These are phyloP conservation scores for Penicillium sp. DNA, from an alignment of 2,329 filamentous ascomycete species.

Conservation along the genomic window DNA sequence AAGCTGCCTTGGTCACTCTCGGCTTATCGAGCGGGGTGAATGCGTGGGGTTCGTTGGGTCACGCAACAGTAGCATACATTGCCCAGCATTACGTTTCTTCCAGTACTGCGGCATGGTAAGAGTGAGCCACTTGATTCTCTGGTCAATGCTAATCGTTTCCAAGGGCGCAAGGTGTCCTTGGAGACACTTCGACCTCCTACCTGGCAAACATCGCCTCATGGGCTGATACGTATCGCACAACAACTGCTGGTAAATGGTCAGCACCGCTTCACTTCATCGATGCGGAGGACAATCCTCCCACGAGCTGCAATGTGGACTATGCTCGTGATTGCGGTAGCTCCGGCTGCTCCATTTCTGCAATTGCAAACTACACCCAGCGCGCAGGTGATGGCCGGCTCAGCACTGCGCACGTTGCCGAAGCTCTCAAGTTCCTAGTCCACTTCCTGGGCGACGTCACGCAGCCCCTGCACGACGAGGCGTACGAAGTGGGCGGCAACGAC, in stretches of 20 bases:
- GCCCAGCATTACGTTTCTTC: constrained; percentile 54
- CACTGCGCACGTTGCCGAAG: constrained; percentile 48
- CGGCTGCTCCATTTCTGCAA: constrained; percentile 58
- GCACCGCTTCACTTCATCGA: constrained; percentile 57
- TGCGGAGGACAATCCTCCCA: constrained; percentile 53
- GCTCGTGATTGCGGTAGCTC: constrained; percentile 55
- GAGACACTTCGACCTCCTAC: constrained; percentile 50
- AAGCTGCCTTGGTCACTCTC: constrained; percentile 15
- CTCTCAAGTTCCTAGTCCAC: constrained; percentile 55
- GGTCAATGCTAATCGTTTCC: constrained; percentile 1
- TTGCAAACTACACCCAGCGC: constrained; percentile 53
- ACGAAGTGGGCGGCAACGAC: constrained; percentile 68
- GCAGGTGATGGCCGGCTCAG: constrained; percentile 22
- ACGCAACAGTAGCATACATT: constrained; percentile 59
- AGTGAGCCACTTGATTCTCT: background rate
- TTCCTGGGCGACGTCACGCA: constrained; percentile 73
- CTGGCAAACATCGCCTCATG: constrained; percentile 58
- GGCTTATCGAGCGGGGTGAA: constrained; percentile 20
- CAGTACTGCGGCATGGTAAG: constrained; percentile 48
- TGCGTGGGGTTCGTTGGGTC: constrained; percentile 59
- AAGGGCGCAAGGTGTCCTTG: constrained; percentile 47
- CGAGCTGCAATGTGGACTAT: constrained; percentile 53
- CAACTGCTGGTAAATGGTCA: constrained; percentile 52
- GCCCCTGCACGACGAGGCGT: constrained; percentile 66
- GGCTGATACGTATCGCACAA: constrained; percentile 57